Evolutionary conservation across 2,329 filamentous ascomycete genomes (phyloP).

Genomic region (Thyridium curvatum): DNA sequence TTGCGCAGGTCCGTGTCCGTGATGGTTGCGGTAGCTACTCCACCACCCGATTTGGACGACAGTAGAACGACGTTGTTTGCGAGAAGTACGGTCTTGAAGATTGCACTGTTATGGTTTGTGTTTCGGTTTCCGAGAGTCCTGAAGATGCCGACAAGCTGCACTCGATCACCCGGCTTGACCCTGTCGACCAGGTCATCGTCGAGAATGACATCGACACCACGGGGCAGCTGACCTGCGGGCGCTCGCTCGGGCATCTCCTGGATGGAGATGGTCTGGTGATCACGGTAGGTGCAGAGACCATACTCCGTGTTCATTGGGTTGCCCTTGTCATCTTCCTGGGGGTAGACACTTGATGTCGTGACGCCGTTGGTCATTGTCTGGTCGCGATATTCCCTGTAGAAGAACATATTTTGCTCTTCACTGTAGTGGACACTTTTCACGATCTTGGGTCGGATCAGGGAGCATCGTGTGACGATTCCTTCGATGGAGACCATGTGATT

Average conservation of each 20-base stretch:
- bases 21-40: conserved; percentile 84
- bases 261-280: conserved; percentile 96
- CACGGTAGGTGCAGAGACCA: conserved; percentile 89
- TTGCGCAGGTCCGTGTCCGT: conserved; percentile 97
- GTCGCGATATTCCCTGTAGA: conserved; percentile 86
- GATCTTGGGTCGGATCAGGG: conserved; percentile 92
- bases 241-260: conserved; percentile 99
- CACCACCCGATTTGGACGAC: conserved; percentile 92
- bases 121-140: conserved; percentile 92
- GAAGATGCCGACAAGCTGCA: conserved; percentile 95
- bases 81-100: conserved; percentile 89
- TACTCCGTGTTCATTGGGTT: conserved; percentile 94
- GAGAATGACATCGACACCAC: conserved; percentile 91
- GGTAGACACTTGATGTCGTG: conserved; percentile 87
- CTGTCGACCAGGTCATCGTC: conserved; percentile 95
- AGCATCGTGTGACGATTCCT: conserved; percentile 95
- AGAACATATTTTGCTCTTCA: conserved; percentile 78
- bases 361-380: conserved; percentile 95
- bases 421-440: conserved; percentile 97
- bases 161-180: conserved; percentile 90
- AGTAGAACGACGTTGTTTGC: conserved; percentile 94
- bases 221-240: conserved; percentile 88
- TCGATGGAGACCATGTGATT: conserved; percentile 98
- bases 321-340: conserved; percentile 86
- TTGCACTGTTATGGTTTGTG: conserved; percentile 79